Percentiles rank a stretch among this genome's conserved stretches.
These are phyloP conservation scores for Colletotrichum salicis DNA, from an alignment of 2,329 filamentous ascomycete genomes.

Conservation along the genomic window DNA sequence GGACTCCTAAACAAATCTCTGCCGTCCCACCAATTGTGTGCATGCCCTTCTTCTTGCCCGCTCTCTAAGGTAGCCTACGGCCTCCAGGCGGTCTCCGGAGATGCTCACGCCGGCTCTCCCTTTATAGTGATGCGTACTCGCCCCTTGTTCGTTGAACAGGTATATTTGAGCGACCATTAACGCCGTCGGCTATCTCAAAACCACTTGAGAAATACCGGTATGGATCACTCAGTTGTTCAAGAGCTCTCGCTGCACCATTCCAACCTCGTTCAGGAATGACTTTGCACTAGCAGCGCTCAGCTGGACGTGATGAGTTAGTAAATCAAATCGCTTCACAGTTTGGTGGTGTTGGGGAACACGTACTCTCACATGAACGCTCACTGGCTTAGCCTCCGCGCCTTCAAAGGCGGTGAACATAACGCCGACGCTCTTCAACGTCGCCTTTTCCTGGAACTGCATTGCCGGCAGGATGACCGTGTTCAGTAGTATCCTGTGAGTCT, in stretches of 20 bases:
- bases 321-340: slow-evolving; percentile 1
- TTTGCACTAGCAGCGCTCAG: slow-evolving; percentile 66
- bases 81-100: not conserved
- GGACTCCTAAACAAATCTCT: slow-evolving; percentile 14
- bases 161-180: not conserved
- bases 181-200: not conserved
- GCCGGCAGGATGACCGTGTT: slow-evolving; percentile 84
- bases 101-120: slow-evolving; percentile 8
- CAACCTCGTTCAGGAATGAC: slow-evolving; percentile 61
- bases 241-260: slow-evolving; percentile 62
- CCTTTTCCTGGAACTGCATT: slow-evolving; percentile 82
- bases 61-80: slow-evolving; percentile 1
- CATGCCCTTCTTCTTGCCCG: slow-evolving; percentile 14
- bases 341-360: slow-evolving; percentile 37
- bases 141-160: slow-evolving; percentile 10
- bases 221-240: slow-evolving; percentile 46
- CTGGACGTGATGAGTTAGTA: slow-evolving; percentile 44
- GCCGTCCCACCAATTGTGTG: slow-evolving; percentile 23
- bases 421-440: slow-evolving; percentile 75
- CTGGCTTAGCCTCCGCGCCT: slow-evolving; percentile 62
- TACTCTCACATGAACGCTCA: slow-evolving; percentile 72
- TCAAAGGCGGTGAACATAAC: slow-evolving; percentile 75
- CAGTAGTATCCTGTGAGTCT: slow-evolving; percentile 85
- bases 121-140: not conserved
- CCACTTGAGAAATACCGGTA: not conserved